A percentile compares a stretch with the other conserved stretches of the same genome.
Evolutionary conservation across 306 rosid genomes (phyloP).

Genomic region (Acacia confusa): DNA sequence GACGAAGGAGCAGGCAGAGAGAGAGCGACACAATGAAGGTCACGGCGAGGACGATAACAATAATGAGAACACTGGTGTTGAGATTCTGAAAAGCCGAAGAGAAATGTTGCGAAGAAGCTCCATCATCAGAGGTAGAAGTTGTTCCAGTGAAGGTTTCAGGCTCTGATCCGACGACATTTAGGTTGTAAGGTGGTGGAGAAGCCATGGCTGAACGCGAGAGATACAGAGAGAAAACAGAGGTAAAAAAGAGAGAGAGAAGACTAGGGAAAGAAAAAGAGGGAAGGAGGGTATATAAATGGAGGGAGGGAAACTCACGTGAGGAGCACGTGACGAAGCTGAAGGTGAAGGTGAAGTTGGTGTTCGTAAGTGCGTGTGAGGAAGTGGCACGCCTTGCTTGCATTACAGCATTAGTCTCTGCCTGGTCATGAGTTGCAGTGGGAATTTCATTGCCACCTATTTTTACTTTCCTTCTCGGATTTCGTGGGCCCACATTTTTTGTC

Average conservation of each 20-base stretch:
- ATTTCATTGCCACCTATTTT: not conserved
- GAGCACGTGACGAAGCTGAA: slow-evolving; percentile 14
- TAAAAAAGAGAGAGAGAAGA: not conserved
- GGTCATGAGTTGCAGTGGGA: not conserved
- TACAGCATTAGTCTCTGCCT: not conserved
- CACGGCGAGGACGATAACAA: slow-evolving; percentile 47
- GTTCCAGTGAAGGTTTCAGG: not conserved
- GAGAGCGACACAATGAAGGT: slow-evolving; percentile 53
- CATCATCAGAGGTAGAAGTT: not conserved
- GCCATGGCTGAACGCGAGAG: slow-evolving; percentile 26
- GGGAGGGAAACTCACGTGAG: slow-evolving; percentile 28
- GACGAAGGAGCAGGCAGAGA: slow-evolving; percentile 66
- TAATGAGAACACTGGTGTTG: slow-evolving; percentile 60
- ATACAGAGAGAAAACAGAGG: not conserved
- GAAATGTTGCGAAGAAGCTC: slow-evolving; percentile 20
- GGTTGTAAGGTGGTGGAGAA: slow-evolving; percentile 36
- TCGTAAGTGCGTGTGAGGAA: slow-evolving; percentile 31
- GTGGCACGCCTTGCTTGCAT: not conserved
- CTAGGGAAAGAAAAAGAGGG: not conserved
- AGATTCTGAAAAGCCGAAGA: slow-evolving; percentile 36
- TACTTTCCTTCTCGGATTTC: not conserved
- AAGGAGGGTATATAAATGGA: not conserved
- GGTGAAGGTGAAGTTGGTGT: not conserved
- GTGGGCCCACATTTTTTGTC: not conserved
- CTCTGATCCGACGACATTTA: slow-evolving; percentile 43